A percentile compares a stretch with the other conserved stretches of the same genome.
These are phyloP conservation scores for Syzygium aromaticum DNA, from an alignment of 345 rosid species.

Conservation along the genomic window DNA sequence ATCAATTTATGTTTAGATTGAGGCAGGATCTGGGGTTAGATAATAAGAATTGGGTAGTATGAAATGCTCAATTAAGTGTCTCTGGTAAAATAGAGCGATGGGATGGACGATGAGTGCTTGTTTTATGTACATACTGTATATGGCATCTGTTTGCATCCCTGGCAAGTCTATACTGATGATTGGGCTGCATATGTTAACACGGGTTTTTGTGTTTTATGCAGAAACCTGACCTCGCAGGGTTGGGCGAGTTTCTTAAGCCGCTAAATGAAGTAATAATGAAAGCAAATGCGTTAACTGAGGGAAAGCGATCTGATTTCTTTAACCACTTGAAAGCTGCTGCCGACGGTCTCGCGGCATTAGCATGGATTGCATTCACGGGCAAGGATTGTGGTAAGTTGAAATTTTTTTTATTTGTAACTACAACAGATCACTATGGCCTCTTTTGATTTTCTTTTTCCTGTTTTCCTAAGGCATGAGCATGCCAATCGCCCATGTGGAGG, in stretches of 20 bases:
- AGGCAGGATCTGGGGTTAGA: neutral
- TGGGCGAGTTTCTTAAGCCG: constrained; percentile 78
- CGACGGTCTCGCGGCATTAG: constrained; percentile 83
- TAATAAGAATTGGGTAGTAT: neutral
- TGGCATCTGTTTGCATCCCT: neutral
- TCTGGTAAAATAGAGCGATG: neutral
- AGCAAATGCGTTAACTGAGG: constrained; percentile 75
- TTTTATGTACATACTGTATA: neutral
- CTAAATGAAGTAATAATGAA: constrained; percentile 68
- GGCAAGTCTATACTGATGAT: neutral
- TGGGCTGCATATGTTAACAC: neutral
- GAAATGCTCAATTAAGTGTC: neutral
- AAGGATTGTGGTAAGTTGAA: constrained; percentile 76
- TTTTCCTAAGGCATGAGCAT: constrained; percentile 77
- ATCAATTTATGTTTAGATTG: neutral
- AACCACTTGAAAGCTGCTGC: constrained; percentile 80
- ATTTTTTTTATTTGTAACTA: neutral
- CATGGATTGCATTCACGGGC: constrained; percentile 88
- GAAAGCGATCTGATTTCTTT: constrained; percentile 74
- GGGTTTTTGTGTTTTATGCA: constrained; percentile 3
- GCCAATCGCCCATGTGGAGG: constrained; percentile 98
- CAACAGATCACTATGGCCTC: neutral
- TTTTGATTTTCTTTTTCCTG: neutral
- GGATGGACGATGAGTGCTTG: neutral
- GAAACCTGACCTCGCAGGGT: constrained; percentile 72